These are phyloP conservation scores for Magnusiomyces magnusii DNA, from an alignment of 1,139 yeast genomes.

Conservation along the genomic window DNA sequence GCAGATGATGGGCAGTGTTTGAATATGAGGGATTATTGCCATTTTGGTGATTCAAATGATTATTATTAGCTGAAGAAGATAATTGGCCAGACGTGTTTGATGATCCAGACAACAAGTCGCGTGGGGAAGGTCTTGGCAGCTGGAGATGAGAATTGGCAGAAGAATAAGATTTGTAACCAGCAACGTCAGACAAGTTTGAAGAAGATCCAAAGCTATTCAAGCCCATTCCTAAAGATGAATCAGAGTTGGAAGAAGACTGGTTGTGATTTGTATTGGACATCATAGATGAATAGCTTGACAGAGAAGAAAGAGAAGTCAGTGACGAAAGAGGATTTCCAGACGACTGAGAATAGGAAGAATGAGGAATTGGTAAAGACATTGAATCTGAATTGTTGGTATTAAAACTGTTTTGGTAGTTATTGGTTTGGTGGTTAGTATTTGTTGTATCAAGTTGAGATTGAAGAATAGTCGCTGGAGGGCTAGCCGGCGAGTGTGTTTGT, in stretches of 20 bases:
- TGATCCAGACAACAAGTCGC: background rate
- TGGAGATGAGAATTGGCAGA: background rate
- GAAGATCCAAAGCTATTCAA: too few relatives aligned
- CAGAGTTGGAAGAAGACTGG: too few relatives aligned
- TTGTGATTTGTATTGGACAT: background rate
- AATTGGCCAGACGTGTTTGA: background rate
- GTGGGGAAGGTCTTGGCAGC: background rate
- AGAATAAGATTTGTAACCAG: background rate
- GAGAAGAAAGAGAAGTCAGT: background rate
- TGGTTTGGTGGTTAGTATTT: background rate
- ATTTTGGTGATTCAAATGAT: background rate
- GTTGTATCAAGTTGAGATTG: background rate
- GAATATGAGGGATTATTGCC: background rate
- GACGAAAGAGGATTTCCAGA: background rate
- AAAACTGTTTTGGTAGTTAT: background rate
- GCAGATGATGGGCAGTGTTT: background rate
- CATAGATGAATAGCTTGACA: background rate
- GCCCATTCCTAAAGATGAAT: background rate
- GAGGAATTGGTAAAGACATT: background rate
- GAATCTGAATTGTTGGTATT: background rate
- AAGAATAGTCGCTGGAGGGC: background rate
- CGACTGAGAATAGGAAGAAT: background rate
- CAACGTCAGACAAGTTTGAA: background rate
- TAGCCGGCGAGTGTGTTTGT: too few relatives aligned
- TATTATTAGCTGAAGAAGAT: background rate